Percentiles rank a stretch among this genome's conserved stretches.
Evolutionary conservation across 768 basidiomycete genomes (phyloP).

Genomic region (Tephrocybe sp.): DNA sequence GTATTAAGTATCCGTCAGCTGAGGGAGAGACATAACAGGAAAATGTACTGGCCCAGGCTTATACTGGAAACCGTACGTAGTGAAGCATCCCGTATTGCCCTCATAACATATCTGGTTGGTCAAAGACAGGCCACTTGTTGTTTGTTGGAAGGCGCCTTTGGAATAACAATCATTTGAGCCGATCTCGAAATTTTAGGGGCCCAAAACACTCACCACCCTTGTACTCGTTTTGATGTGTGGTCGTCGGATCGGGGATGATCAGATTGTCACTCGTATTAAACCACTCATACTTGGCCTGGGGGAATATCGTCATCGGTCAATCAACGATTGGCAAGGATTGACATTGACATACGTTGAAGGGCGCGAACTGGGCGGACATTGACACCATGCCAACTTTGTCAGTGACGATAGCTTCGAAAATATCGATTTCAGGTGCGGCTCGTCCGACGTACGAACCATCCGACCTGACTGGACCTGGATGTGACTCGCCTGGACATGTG

Average conservation of each 20-base stretch:
- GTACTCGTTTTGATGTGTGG: conserved; percentile 54
- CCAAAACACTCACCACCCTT: conserved; percentile 49
- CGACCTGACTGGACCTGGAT: conserved; percentile 37
- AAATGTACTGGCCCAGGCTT: conserved; percentile 39
- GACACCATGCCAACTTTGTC: conserved; percentile 40
- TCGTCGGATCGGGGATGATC: conserved; percentile 44
- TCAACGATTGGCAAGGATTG: background rate
- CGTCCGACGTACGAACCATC: conserved; percentile 65
- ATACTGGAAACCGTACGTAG: conserved; percentile 50
- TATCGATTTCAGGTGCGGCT: conserved; percentile 69
- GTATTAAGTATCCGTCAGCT: background rate
- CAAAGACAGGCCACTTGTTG: conserved; percentile 62
- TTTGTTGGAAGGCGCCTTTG: conserved; percentile 65
- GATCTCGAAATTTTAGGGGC: too few relatives aligned
- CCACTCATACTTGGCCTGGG: conserved; percentile 62
- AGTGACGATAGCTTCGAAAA: conserved; percentile 55
- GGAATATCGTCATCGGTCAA: conserved; percentile 16
- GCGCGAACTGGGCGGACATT: conserved; percentile 52
- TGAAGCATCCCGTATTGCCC: conserved; percentile 27
- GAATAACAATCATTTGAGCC: too few relatives aligned
- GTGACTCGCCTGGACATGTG: conserved; percentile 43
- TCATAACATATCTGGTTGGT: conserved; percentile 72
- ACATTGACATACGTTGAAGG: conserved; percentile 56
- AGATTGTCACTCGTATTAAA: conserved; percentile 49
- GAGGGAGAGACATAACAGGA: background rate